phyloP scores from a whole-genome alignment of 768 basidiomycete species.

The Suillus discolor region DNA sequence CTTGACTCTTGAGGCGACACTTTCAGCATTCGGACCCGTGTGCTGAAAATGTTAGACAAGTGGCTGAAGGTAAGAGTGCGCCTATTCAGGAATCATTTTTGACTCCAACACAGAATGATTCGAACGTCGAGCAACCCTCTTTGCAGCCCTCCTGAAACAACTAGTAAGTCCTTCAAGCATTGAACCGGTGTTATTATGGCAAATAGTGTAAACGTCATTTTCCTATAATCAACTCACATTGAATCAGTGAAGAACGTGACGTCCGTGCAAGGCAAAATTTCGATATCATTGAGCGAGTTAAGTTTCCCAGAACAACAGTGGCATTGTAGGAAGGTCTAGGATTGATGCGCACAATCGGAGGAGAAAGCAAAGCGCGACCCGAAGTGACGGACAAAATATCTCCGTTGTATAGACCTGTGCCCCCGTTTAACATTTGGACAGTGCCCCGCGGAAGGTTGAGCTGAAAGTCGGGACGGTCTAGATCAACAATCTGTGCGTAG shows the following conservation, averaged over 20 bases:
- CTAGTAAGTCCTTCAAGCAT: too few species aligned
- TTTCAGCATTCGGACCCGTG: too few species aligned
- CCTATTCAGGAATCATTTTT: background rate
- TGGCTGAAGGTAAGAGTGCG: background rate
- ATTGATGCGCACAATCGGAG: slow-evolving; percentile 66
- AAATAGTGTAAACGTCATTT: background rate
- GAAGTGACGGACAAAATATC: slow-evolving; percentile 64
- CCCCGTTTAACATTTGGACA: slow-evolving; percentile 73
- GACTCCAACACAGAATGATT: background rate
- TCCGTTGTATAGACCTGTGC: slow-evolving; percentile 62
- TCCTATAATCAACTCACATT: slow-evolving; percentile 40
- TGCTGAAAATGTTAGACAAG: background rate
- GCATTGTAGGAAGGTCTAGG: slow-evolving; percentile 63
- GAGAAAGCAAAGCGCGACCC: slow-evolving; percentile 63
- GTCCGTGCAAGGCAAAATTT: slow-evolving; percentile 65
- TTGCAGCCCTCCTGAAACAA: background rate
- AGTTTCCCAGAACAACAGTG: slow-evolving; percentile 76
- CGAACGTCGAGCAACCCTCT: background rate
- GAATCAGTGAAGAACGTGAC: slow-evolving; percentile 78
- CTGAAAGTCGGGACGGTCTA: slow-evolving; percentile 36
- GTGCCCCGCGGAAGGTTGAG: slow-evolving; percentile 52
- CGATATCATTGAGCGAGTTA: slow-evolving; percentile 82
- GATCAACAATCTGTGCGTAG: background rate
- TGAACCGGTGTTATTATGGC: background rate
- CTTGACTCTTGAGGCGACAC: too few species aligned